These are phyloP conservation scores for Candida bentonensis DNA, from an alignment of 805 yeast genomes.

Conservation along the genomic window DNA sequence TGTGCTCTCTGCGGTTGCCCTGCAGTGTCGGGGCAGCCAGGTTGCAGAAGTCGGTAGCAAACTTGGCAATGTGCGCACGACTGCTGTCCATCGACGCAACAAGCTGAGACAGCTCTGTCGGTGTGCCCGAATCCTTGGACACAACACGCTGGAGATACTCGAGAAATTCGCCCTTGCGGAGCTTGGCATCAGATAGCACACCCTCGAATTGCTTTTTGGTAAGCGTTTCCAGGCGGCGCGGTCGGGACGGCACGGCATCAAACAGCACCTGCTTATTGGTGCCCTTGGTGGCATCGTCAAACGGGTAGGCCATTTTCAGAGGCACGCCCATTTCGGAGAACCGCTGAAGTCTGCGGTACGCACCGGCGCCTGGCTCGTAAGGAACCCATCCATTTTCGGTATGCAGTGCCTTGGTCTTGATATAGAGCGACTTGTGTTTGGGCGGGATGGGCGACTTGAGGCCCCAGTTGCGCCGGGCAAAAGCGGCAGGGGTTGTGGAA, in stretches of 20 bases:
- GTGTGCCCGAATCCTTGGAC: neutral
- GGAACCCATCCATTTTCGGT: slow-evolving; percentile 17
- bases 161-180: slow-evolving; percentile 3
- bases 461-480: slow-evolving; percentile 24
- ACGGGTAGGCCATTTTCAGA: neutral
- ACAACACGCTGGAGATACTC: neutral
- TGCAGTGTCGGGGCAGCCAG: neutral
- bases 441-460: slow-evolving; percentile 18
- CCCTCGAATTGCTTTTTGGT: slow-evolving; percentile 9
- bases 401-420: slow-evolving; percentile 16
- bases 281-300: neutral
- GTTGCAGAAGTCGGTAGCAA: neutral
- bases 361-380: slow-evolving; percentile 14
- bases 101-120: neutral
- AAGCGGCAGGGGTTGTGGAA: slow-evolving; percentile 19
- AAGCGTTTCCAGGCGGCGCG: slow-evolving; percentile 3
- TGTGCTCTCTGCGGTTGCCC: neutral
- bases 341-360: slow-evolving; percentile 15
- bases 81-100: neutral
- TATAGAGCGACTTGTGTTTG: slow-evolving; percentile 14
- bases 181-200: slow-evolving; percentile 8
- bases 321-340: slow-evolving; percentile 19
- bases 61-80: neutral
- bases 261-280: slow-evolving; percentile 8
- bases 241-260: slow-evolving; percentile 7